phyloP scores from a whole-genome alignment of 768 basidiomycete species.

The Leccinum subgranulosum region DNA sequence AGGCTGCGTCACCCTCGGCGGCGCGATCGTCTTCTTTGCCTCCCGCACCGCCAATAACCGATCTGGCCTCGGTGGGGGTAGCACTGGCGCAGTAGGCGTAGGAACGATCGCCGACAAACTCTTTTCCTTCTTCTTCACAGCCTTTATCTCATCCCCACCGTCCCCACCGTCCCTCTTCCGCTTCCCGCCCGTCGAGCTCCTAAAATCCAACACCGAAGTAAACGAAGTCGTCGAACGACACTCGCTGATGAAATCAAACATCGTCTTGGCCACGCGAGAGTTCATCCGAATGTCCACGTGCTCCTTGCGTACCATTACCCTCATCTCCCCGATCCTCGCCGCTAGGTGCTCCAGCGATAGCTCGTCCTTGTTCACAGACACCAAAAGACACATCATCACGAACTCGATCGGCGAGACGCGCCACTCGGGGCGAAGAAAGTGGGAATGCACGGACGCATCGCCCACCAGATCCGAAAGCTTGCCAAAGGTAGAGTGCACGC shows the following conservation, averaged over 20 bases:
- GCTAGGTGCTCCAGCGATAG: conserved; percentile 41
- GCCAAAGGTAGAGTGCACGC: conserved; percentile 41
- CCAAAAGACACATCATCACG: conserved; percentile 51
- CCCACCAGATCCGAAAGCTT: conserved; percentile 46
- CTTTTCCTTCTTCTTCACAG: conserved; percentile 10
- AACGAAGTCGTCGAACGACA: conserved; percentile 1
- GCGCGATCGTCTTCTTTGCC: conserved; percentile 17
- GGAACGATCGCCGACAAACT: not conserved
- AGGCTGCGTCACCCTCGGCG: conserved; percentile 7
- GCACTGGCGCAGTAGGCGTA: not conserved
- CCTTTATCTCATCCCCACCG: not conserved
- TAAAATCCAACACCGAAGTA: not conserved
- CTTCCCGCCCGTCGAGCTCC: conserved; percentile 1
- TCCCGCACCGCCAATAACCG: conserved; percentile 14
- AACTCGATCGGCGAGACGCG: conserved; percentile 72
- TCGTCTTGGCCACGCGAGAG: conserved; percentile 47
- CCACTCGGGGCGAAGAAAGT: conserved; percentile 39
- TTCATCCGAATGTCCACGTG: conserved; percentile 72
- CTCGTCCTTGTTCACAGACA: conserved; percentile 45
- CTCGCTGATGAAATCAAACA: conserved; percentile 50
- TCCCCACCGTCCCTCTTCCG: conserved; percentile 27
- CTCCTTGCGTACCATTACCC: conserved; percentile 46
- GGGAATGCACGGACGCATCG: conserved; percentile 31
- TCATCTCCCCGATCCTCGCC: conserved; percentile 47
- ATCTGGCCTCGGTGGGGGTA: conserved; percentile 21